Percentiles rank a stretch among this genome's conserved stretches.
Conservation (phyloP, 2,329 filamentous ascomycete species). For the Xylariaceae sp. region DNA sequence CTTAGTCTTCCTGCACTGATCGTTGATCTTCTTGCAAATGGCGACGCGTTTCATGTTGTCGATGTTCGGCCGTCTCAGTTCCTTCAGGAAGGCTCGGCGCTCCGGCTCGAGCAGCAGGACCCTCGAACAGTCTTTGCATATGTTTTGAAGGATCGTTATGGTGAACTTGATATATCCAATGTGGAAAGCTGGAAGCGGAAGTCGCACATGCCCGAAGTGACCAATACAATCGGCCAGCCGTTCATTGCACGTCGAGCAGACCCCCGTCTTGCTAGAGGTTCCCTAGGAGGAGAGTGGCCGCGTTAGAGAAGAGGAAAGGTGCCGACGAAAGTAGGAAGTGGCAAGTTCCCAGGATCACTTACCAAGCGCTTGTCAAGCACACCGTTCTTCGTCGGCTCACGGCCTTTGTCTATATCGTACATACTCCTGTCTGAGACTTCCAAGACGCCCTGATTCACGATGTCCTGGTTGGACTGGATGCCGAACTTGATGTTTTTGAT, state of each 20-base stretch:
- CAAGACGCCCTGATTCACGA: constrained; percentile 89
- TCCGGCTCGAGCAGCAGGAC: constrained; percentile 79
- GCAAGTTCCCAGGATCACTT: constrained; percentile 15
- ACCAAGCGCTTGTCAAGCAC: constrained; percentile 77
- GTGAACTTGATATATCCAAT: constrained; percentile 94
- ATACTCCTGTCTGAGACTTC: constrained; percentile 92
- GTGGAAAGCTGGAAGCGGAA: constrained; percentile 89
- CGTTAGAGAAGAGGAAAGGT: constrained; percentile 4
- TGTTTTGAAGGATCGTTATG: constrained; percentile 85
- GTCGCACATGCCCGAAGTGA: constrained; percentile 88
- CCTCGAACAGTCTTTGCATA: constrained; percentile 90
- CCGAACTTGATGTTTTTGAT: constrained; percentile 94
- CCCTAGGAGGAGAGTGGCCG: constrained; percentile 16
- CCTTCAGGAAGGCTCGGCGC: constrained; percentile 69
- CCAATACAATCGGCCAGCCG: constrained; percentile 81
- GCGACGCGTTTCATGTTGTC: constrained; percentile 82
- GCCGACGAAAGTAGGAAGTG: background rate
- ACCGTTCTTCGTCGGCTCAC: constrained; percentile 72
- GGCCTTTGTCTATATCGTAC: constrained; percentile 80
- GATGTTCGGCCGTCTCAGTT: constrained; percentile 72
- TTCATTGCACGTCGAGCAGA: constrained; percentile 78
- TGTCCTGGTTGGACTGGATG: constrained; percentile 89
- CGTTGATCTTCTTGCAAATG: constrained; percentile 82
- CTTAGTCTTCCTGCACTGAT: constrained; percentile 83
- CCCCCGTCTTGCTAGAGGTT: constrained; percentile 75